Conservation (phyloP, 208 protist species). For the Acanthamoeba pearcei region DNA sequence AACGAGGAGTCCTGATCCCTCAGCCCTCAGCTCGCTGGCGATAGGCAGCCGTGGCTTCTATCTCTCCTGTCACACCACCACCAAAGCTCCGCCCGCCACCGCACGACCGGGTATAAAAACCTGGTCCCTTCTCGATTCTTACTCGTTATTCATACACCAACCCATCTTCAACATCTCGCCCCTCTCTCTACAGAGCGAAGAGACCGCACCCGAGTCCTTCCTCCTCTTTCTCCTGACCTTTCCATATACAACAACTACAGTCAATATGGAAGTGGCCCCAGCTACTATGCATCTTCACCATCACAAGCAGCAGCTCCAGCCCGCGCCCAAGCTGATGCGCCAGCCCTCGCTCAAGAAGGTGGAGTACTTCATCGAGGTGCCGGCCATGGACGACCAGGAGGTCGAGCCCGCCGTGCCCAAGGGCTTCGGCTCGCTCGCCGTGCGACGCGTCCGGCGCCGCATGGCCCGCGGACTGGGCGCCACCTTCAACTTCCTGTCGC, state of each 20-base stretch:
- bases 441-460: slow-evolving; percentile 9
- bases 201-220: slow-evolving; percentile 22
- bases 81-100: neutral
- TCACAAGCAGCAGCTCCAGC: slow-evolving; percentile 9
- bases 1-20: neutral
- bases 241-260: neutral
- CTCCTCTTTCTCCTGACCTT: neutral
- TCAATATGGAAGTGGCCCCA: slow-evolving; percentile 23
- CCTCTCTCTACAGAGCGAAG: neutral
- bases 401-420: neutral
- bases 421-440: neutral
- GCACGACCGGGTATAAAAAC: neutral
- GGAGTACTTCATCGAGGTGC: slow-evolving; percentile 25
- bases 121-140: neutral
- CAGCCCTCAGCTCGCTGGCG: neutral
- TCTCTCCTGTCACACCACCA: neutral
- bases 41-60: neutral
- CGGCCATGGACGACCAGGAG: neutral
- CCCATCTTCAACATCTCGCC: neutral
- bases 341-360: slow-evolving; percentile 58
- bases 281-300: neutral
- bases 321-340: neutral
- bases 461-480: neutral
- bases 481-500: slow-evolving; percentile 35
- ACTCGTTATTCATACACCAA: neutral